A percentile compares a stretch with the other conserved stretches of the same genome.
phyloP scores from a whole-genome alignment of 2,329 filamentous ascomycete species.

The Fusarium sp. region DNA sequence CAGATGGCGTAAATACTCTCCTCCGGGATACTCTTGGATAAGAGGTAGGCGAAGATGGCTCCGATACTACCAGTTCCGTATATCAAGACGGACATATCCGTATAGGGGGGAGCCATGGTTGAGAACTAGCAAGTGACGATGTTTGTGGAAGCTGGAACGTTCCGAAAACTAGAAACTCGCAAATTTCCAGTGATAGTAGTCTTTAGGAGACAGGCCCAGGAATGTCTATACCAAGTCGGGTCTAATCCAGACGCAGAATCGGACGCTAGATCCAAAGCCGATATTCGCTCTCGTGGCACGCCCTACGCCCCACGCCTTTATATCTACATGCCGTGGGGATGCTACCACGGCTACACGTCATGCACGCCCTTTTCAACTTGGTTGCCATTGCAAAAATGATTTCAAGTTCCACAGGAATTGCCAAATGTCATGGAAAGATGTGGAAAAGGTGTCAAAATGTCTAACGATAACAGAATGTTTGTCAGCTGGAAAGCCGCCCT shows the following conservation, averaged over 20 bases:
- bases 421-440: not conserved
- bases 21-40: not conserved
- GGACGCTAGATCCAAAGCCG: not conserved
- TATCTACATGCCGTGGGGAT: not conserved
- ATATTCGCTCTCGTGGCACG: not conserved
- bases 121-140: not conserved
- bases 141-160: not conserved
- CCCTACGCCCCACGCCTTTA: not conserved
- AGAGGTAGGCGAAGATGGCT: not conserved
- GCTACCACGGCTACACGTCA: not conserved
- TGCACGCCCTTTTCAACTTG: not conserved
- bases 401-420: not conserved
- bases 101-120: not conserved
- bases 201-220: no score
- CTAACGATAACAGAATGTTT: not conserved
- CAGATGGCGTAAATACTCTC: not conserved
- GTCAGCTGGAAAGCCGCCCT: not conserved
- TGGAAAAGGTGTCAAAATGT: not conserved
- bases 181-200: no score
- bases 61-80: not conserved
- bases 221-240: no score
- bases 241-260: no score
- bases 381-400: accelerated
- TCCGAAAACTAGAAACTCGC: not conserved
- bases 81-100: not conserved